These are phyloP conservation scores for Salix suchowensis DNA, from an alignment of 345 rosid genomes.

Conservation along the genomic window DNA sequence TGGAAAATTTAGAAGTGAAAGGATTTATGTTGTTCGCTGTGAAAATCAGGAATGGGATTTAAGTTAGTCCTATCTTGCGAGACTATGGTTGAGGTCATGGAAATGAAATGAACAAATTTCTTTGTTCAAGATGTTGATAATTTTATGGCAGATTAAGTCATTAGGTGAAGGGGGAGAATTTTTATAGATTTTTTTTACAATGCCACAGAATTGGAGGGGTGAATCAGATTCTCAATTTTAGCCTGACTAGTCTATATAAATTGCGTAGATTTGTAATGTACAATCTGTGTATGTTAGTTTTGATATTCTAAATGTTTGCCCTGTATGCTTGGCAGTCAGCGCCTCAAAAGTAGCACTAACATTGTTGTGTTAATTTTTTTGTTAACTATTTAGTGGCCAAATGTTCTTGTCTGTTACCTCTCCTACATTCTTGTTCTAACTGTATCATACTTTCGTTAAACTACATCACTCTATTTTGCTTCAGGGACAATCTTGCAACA, in stretches of 20 bases:
- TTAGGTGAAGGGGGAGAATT: background rate
- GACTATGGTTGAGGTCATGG: background rate
- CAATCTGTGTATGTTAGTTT: background rate
- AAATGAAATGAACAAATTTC: background rate
- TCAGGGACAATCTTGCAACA: constrained; percentile 75
- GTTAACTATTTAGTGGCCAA: background rate
- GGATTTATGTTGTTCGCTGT: background rate
- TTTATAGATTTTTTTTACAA: background rate
- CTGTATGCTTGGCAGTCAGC: background rate
- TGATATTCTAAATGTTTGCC: background rate
- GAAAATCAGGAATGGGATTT: background rate
- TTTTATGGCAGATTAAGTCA: background rate
- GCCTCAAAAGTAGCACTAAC: background rate
- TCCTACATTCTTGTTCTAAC: background rate
- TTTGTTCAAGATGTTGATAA: background rate
- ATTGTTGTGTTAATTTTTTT: background rate
- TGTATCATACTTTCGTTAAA: constrained; percentile 12
- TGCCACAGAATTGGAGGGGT: background rate
- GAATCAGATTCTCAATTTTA: background rate
- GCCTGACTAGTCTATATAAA: background rate
- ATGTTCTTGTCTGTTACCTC: background rate
- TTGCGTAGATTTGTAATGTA: background rate
- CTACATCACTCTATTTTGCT: constrained; percentile 6
- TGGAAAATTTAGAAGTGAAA: background rate
- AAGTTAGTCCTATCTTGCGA: background rate